Conservation (phyloP, 2,329 filamentous ascomycete species). For the Harringtonia lauricola region DNA sequence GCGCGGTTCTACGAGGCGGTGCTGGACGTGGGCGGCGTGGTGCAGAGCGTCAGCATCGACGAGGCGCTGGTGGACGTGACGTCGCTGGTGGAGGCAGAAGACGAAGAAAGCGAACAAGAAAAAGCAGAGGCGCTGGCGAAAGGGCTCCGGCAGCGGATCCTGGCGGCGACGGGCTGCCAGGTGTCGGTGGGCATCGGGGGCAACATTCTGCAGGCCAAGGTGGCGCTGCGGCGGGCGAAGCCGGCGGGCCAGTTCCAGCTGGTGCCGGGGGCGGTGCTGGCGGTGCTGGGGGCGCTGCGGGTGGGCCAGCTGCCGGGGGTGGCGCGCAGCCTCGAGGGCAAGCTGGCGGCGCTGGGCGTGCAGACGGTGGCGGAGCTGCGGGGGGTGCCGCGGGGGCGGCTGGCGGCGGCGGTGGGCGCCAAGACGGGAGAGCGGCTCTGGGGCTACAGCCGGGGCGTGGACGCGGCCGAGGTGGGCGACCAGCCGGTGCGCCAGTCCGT, state of each 20-base stretch:
- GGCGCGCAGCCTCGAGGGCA: constrained; percentile 79
- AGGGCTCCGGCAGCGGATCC: constrained; percentile 56
- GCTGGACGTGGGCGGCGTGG: constrained; percentile 64
- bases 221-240: constrained; percentile 84
- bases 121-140: constrained; percentile 63
- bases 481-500: constrained; percentile 84
- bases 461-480: constrained; percentile 74
- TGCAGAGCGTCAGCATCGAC: constrained; percentile 95
- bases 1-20: constrained; percentile 79
- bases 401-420: constrained; percentile 66
- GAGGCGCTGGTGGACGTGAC: constrained; percentile 86
- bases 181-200: constrained; percentile 88
- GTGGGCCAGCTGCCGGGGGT: constrained; percentile 83
- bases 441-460: constrained; percentile 84
- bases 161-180: constrained; percentile 65
- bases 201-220: constrained; percentile 84
- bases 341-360: constrained; percentile 78
- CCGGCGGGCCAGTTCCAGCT: constrained; percentile 88
- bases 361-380: constrained; percentile 76
- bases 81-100: constrained; percentile 50
- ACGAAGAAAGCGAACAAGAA: constrained; percentile 65
- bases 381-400: constrained; percentile 61
- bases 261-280: constrained; percentile 66
- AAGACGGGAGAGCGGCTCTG: constrained; percentile 88
- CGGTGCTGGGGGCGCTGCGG: constrained; percentile 64